Conservation (phyloP, 1,139 yeast species). For the Magnusiomyces paraingens region DNA sequence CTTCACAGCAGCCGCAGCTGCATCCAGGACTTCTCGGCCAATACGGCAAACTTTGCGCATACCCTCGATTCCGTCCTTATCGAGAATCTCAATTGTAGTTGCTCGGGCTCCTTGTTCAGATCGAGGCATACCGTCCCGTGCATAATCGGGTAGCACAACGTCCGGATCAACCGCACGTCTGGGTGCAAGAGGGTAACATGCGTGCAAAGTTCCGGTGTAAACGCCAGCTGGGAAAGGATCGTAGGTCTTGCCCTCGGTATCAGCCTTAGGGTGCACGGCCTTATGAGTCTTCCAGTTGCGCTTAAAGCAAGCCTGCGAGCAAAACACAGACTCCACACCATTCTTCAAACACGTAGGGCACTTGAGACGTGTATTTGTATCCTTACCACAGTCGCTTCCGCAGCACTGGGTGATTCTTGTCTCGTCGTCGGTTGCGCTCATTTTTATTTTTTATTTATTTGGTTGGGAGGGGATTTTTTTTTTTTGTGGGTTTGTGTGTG, state of each 20-base stretch:
- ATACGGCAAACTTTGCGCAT: constrained; percentile 65
- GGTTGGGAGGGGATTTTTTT: too few relatives aligned
- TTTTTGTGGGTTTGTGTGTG: not conserved
- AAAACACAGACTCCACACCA: constrained; percentile 57
- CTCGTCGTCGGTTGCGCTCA: not conserved
- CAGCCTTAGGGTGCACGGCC: constrained; percentile 42
- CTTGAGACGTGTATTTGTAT: constrained; percentile 65
- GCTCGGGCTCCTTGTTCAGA: constrained; percentile 67
- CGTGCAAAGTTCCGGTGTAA: constrained; percentile 69
- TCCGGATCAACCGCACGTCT: constrained; percentile 64
- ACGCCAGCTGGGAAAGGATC: constrained; percentile 81
- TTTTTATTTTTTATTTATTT: not conserved
- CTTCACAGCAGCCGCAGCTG: constrained; percentile 71
- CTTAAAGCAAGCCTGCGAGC: constrained; percentile 82
- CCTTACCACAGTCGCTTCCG: constrained; percentile 79
- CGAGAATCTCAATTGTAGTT: constrained; percentile 56
- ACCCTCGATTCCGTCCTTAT: constrained; percentile 60
- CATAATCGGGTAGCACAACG: constrained; percentile 79
- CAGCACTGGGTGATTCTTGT: constrained; percentile 39
- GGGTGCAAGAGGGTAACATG: constrained; percentile 75
- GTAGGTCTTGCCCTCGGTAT: constrained; percentile 40
- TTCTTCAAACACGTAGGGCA: constrained; percentile 89
- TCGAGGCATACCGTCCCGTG: constrained; percentile 69
- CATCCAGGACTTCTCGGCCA: constrained; percentile 85
- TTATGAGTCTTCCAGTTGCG: constrained; percentile 60